Percentiles rank a stretch among this genome's conserved stretches.
Conservation (phyloP, 495 filamentous ascomycete genomes). For the Aspergillus ellipticus region DNA sequence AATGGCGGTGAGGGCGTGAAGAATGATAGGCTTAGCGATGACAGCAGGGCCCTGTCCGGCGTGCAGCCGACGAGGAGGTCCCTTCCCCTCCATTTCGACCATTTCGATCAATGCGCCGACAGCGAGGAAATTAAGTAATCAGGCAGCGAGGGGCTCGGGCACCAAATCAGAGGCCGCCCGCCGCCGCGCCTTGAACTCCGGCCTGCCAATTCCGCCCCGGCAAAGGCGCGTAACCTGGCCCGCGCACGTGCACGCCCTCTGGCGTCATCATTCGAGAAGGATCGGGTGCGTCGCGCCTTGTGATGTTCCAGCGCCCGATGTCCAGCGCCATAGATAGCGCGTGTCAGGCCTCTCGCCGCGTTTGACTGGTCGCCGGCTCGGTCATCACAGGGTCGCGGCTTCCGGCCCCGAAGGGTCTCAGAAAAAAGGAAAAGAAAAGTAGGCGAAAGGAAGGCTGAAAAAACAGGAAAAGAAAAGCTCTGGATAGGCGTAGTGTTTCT, state of each 20-base stretch:
- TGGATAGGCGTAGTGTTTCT: background rate
- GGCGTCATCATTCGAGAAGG: constrained; percentile 6
- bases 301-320: background rate
- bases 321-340: background rate
- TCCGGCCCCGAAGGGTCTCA: background rate
- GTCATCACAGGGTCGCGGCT: background rate
- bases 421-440: background rate
- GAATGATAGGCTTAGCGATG: constrained; percentile 12
- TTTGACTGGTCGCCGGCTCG: background rate
- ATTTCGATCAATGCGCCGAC: constrained; percentile 19
- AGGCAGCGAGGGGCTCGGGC: constrained; percentile 17
- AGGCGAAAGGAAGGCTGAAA: background rate
- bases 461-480: constrained; percentile 2
- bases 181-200: background rate
- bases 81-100: too few species aligned
- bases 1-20: constrained; percentile 16
- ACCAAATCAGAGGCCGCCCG: constrained; percentile 11
- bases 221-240: constrained; percentile 13
- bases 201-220: constrained; percentile 15
- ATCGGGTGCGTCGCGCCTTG: constrained; percentile 6
- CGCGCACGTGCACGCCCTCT: constrained; percentile 11
- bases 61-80: too few species aligned
- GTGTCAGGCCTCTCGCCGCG: background rate
- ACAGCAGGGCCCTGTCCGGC: constrained; percentile 10
- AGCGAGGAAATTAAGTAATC: constrained; percentile 26